Conservation (phyloP, 352 stramenopile genomes). For the Peronospora belbahrii region DNA sequence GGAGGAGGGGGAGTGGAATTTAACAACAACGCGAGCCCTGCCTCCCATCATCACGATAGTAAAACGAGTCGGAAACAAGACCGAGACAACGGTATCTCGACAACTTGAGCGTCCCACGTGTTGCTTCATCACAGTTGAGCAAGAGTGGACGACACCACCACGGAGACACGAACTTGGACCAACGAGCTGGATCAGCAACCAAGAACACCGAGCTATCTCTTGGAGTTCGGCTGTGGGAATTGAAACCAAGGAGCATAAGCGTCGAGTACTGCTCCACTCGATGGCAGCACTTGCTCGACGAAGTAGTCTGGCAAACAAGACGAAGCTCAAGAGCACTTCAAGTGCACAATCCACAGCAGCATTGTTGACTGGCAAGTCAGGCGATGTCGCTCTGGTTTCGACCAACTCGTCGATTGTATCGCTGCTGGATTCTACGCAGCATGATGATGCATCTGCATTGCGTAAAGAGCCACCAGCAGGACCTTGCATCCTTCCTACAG, state of each 20-base stretch:
- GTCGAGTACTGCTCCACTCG: slow-evolving; percentile 26
- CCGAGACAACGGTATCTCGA: slow-evolving; percentile 2
- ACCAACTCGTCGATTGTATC: slow-evolving; percentile 18
- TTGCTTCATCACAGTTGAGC: slow-evolving; percentile 1
- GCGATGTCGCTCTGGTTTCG: slow-evolving; percentile 18
- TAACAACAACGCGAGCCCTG: slow-evolving; percentile 11
- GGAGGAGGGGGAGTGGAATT: slow-evolving; percentile 20
- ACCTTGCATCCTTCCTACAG: slow-evolving; percentile 9
- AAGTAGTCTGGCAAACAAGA: slow-evolving; percentile 7
- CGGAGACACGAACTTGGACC: slow-evolving; percentile 16
- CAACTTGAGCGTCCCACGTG: slow-evolving; percentile 3
- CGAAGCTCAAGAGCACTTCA: slow-evolving; percentile 1
- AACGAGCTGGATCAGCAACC: slow-evolving; percentile 16
- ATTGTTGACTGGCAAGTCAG: slow-evolving; percentile 9
- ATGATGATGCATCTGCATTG: slow-evolving; percentile 10
- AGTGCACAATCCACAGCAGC: slow-evolving; percentile 1
- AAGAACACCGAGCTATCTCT: slow-evolving; percentile 8
- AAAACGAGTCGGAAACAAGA: slow-evolving; percentile 3
- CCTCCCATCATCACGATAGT: slow-evolving; percentile 15
- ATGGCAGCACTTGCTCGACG: slow-evolving; percentile 31
- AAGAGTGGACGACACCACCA: slow-evolving; percentile 1
- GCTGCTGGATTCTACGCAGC: slow-evolving; percentile 6
- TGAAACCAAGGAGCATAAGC: slow-evolving; percentile 30
- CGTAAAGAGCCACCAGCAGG: slow-evolving; percentile 11
- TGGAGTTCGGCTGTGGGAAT: slow-evolving; percentile 26